Percentiles rank a stretch among this genome's conserved stretches.
Conservation (phyloP, 805 yeast genomes). For the Yarrowia osloensis region DNA sequence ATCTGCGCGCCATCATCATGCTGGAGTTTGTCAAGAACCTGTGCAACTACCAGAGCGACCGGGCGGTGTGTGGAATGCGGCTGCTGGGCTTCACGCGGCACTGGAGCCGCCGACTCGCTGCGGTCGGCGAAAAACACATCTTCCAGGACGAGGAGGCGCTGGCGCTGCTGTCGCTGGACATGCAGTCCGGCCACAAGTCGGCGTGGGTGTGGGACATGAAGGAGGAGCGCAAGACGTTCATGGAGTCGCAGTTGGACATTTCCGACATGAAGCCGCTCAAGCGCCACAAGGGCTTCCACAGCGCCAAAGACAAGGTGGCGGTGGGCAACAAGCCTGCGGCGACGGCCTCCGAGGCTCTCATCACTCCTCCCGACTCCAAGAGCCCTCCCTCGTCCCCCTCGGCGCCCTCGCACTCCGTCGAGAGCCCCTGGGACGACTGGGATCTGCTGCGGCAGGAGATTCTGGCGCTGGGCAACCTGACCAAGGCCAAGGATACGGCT, state of each 20-base stretch:
- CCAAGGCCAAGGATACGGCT: conserved; percentile 1
- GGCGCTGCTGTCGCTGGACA: conserved; percentile 33
- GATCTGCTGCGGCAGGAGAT: conserved; percentile 21
- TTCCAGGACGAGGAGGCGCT: conserved; percentile 32
- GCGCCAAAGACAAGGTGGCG: not conserved
- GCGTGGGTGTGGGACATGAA: conserved; percentile 34
- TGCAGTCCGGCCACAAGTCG: conserved; percentile 31
- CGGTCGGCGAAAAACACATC: conserved; percentile 3
- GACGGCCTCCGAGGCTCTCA: not conserved
- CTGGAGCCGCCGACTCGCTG: conserved; percentile 1
- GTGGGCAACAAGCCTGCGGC: conserved; percentile 1
- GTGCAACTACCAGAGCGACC: conserved; percentile 3
- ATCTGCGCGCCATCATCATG: conserved; percentile 32
- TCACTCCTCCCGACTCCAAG: conserved; percentile 22
- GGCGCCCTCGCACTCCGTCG: not conserved
- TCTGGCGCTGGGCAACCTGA: conserved; percentile 1
- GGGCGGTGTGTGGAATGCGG: conserved; percentile 27
- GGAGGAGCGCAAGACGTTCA: conserved; percentile 10
- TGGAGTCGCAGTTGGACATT: conserved; percentile 4
- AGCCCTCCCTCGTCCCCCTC: not conserved
- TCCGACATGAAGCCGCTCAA: conserved; percentile 19
- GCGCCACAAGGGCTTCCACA: not conserved
- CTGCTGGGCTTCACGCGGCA: conserved; percentile 32
- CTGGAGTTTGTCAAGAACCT: conserved; percentile 26
- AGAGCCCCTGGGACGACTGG: conserved; percentile 14